These are phyloP conservation scores for Orbilia ellipsospora DNA, from an alignment of 2,329 filamentous ascomycete genomes.

Conservation along the genomic window DNA sequence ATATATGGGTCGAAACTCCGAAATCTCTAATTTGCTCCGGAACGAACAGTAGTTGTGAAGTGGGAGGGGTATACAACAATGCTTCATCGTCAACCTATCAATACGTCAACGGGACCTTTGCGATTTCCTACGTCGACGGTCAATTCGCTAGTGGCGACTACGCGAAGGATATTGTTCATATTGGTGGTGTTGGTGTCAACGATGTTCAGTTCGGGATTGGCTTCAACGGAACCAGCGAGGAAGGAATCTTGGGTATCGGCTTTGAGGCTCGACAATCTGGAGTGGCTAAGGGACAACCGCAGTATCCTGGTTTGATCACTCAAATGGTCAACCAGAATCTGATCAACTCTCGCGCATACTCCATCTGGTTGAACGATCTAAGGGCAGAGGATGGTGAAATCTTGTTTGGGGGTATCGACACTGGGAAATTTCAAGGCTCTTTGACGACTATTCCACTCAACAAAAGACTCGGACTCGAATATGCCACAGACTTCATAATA, in stretches of 20 bases:
- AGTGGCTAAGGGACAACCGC: constrained; percentile 57
- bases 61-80: constrained; percentile 57
- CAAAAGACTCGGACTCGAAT: constrained; percentile 63
- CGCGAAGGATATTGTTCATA: constrained; percentile 61
- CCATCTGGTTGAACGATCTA: constrained; percentile 72
- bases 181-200: constrained; percentile 61
- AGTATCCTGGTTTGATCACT: constrained; percentile 73
- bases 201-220: constrained; percentile 62
- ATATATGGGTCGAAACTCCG: constrained; percentile 68
- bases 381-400: constrained; percentile 75
- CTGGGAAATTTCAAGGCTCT: constrained; percentile 74
- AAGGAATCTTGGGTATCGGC: constrained; percentile 69
- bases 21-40: constrained; percentile 56
- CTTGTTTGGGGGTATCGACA: constrained; percentile 84
- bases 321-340: constrained; percentile 72
- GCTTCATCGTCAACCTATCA: constrained; percentile 57
- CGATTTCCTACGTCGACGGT: constrained; percentile 63
- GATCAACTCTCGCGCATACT: constrained; percentile 75
- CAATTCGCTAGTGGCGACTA: constrained; percentile 62
- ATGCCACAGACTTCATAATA: constrained; percentile 74
- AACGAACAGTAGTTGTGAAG: constrained; percentile 39
- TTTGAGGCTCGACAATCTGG: constrained; percentile 60
- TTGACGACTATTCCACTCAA: constrained; percentile 77
- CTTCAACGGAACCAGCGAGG: constrained; percentile 61
- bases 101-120: constrained; percentile 59